phyloP scores from a whole-genome alignment of 441 rosid species.

The Gossypium schwendimanii region DNA sequence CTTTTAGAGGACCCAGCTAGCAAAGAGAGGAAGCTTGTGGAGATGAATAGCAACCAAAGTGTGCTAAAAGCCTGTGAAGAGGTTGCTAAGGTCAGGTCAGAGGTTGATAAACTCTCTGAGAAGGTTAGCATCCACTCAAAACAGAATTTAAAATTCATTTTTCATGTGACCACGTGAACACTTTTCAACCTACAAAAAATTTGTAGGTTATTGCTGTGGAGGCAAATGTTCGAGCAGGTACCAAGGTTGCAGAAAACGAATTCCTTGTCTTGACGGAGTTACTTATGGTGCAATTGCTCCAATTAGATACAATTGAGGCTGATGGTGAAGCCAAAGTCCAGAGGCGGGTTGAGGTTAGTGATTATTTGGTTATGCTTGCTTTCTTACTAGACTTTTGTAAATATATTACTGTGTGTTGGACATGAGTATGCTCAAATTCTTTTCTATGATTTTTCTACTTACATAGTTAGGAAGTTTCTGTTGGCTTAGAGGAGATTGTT shows the following conservation, averaged over 20 bases:
- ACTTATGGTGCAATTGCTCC: conserved; percentile 48
- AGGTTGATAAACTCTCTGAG: conserved; percentile 43
- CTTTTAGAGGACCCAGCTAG: conserved; percentile 48
- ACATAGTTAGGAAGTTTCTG: neutral
- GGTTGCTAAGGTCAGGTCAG: conserved; percentile 37
- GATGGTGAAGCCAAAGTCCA: conserved; percentile 52
- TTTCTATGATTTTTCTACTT: too few species aligned
- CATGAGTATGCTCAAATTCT: too few species aligned
- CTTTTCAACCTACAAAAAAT: neutral
- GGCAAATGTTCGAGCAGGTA: conserved; percentile 29
- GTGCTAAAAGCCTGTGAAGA: conserved; percentile 33
- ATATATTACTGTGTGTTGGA: neutral
- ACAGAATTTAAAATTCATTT: neutral
- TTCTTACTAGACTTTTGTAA: neutral
- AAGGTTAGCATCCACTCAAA: conserved; percentile 26
- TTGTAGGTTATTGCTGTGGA: conserved; percentile 41
- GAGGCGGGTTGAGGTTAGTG: conserved; percentile 44
- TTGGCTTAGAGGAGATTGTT: neutral
- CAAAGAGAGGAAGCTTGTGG: conserved; percentile 47
- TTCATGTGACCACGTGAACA: conserved; percentile 5
- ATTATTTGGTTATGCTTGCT: neutral
- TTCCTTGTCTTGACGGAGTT: conserved; percentile 36
- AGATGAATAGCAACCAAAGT: conserved; percentile 29
- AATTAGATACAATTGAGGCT: conserved; percentile 48
- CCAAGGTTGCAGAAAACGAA: conserved; percentile 39